Evolutionary conservation across 225 moss, liverwort and hornwort genomes (phyloP), one percentile per base, ranked within the genome.

Genomic region (Rhytidiadelphus loreus): DNA sequence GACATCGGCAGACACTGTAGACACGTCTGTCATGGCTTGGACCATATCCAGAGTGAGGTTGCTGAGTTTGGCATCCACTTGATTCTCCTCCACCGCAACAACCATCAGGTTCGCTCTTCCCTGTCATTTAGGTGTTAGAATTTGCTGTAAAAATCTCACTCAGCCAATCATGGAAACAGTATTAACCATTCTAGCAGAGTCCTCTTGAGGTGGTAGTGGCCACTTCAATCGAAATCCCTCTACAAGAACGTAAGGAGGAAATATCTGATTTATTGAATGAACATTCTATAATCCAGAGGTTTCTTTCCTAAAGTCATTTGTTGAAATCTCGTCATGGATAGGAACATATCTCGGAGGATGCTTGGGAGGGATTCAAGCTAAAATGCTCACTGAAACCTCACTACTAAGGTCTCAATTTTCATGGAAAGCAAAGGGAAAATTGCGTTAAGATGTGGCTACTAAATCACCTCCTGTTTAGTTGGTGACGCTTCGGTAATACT

Each of bases 11-110:
- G 86, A 70, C 76, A 90, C 77, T 33, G 82, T 29, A 1, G 88
- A 85, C 69, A 90, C 77, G 64, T 90, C 92, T 73, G 83, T 78
- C 64, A 90, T 92, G 24, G 88, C 57, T 77, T 90, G 92, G 72
- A 86, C 90, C 88, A 92, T 90, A 30, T 92, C 92, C 44, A 83
- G 18, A 39, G 83, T 90, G 83, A 92, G 83, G 88, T 88, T 92
- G 86, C 77, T 88, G 11, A 86, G 32, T 58, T 83, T 90, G 50
- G 78, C 78, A 65, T 92, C 92, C 83, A 88, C 53, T 3, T 88
- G 88, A 63, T 73, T 86, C 60, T 88, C 88, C 64, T 92, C 83
- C 59, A 88, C 77, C 57, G 92, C 90, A 77, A 86, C 71, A 82
- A 92, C 78, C 82, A 53, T 85, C 90, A 88, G 41, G 85, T 88